Evolutionary conservation across 2,329 filamentous ascomycete species (phyloP), one percentile per base, ranked within the genome.

Genomic region (Bipolaris bicolor): DNA sequence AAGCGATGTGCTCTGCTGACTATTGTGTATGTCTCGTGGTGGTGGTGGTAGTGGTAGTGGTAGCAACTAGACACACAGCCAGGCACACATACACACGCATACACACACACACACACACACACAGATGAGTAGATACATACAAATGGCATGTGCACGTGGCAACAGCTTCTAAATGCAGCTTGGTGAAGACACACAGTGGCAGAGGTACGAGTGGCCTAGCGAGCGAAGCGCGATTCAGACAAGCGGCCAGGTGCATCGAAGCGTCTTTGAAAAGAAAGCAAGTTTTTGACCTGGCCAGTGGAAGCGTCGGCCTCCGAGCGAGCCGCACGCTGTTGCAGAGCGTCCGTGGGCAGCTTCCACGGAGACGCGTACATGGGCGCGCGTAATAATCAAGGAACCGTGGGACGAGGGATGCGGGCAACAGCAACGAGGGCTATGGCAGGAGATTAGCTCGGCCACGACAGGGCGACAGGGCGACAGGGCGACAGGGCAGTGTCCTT

Each of bases 231-330:
- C 51, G 34, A 41, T 46, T 49, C 40, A 39, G 44, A 29, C 20
- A 10, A 6, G 15, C 39, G 24, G 39, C 39, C 22, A 29, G 26
- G 15, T 49, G 60, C 60, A 63, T 51, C 52, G 56, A 49, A 49
- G 53, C 41, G 49, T 48, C 44, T 40, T 10, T 41, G 49, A 60
- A 61, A 59, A 16, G 45, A 52, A 60, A 62, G 57, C 47, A 63
- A 62, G 47, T 52, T 63, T 64, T 29, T 29, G 55, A 33, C 52
- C 57, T 61, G 59, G 63, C 62, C 66, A 61, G 60, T 61, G 20
- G 46, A 52, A 57, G 48, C 60, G 41, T 46, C 22, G 46, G 37
- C 20, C 43, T 16, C 37, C 49, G 40, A 46, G 45, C 52, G 54
- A 37, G 39, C 54, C 53, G 53, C 52, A 15, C 33, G 36, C 9